Conservation (phyloP, 495 filamentous ascomycete species). For the Daldinia caldariorum region DNA sequence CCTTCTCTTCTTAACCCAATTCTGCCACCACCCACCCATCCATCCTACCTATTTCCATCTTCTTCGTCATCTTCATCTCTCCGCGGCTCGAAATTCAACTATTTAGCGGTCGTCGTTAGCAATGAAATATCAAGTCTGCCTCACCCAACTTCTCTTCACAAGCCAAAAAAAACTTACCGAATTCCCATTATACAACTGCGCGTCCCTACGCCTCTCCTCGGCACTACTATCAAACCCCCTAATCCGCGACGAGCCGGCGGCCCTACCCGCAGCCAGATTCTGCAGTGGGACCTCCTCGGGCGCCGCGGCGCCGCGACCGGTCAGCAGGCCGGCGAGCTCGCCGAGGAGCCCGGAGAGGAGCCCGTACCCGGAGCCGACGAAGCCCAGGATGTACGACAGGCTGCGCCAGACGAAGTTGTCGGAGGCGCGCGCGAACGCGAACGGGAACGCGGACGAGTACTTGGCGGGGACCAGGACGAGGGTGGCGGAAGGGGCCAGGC, state of each 20-base stretch:
- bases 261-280: conserved; percentile 18
- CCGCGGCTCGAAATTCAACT: conserved; percentile 82
- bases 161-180: too few relatives aligned
- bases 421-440: conserved; percentile 62
- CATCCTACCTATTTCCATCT: neutral
- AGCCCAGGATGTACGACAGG: conserved; percentile 57
- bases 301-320: conserved; percentile 43
- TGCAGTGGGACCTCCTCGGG: conserved; percentile 20
- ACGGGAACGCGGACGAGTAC: conserved; percentile 71
- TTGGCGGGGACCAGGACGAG: conserved; percentile 81
- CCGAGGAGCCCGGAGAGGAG: conserved; percentile 47
- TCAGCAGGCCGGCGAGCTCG: conserved; percentile 45
- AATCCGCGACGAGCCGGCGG: conserved; percentile 27
- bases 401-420: conserved; percentile 44
- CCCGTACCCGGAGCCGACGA: conserved; percentile 67
- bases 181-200: conserved; percentile 89
- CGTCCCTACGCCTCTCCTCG: conserved; percentile 55
- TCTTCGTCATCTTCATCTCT: conserved; percentile 64
- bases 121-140: too few relatives aligned
- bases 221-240: conserved; percentile 41
- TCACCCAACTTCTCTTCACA: too few relatives aligned
- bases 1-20: neutral
- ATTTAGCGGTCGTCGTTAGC: conserved; percentile 33
- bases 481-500: conserved; percentile 78
- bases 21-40: neutral